Conservation (phyloP, 2,329 filamentous ascomycete genomes). For the Sarocladiaceae sp. region DNA sequence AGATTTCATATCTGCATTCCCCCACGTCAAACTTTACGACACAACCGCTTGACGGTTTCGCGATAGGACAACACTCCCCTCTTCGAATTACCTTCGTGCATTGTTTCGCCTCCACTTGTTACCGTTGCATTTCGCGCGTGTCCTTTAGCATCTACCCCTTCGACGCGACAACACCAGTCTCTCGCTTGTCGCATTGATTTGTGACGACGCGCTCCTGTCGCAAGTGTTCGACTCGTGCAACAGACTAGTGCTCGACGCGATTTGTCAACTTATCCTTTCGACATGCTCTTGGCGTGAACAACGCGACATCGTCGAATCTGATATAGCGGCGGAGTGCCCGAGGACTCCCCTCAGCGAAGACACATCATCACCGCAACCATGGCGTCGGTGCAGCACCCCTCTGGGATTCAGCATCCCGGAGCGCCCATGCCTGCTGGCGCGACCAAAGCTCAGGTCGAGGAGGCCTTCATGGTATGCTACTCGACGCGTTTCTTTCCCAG, state of each 20-base stretch:
- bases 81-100: conserved; percentile 3
- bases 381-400: conserved; percentile 72
- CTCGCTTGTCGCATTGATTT: background rate
- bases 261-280: conserved; percentile 19
- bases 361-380: conserved; percentile 43
- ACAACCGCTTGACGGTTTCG: background rate
- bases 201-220: conserved; percentile 1
- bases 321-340: background rate
- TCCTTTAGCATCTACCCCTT: background rate
- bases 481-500: conserved; percentile 13
- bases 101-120: background rate
- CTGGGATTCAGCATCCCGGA: conserved; percentile 61
- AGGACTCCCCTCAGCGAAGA: background rate
- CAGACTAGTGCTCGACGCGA: background rate
- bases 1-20: conserved; percentile 6
- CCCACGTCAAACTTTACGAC: background rate
- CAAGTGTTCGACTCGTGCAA: background rate
- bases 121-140: conserved; percentile 6
- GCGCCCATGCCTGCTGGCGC: conserved; percentile 58
- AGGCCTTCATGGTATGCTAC: conserved; percentile 57
- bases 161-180: conserved; percentile 2
- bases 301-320: conserved; percentile 2
- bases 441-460: conserved; percentile 72
- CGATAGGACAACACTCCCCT: background rate
- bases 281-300: conserved; percentile 26